Conservation (phyloP, 2,329 filamentous ascomycete genomes). For the Ophiocordyceps unilateralis region DNA sequence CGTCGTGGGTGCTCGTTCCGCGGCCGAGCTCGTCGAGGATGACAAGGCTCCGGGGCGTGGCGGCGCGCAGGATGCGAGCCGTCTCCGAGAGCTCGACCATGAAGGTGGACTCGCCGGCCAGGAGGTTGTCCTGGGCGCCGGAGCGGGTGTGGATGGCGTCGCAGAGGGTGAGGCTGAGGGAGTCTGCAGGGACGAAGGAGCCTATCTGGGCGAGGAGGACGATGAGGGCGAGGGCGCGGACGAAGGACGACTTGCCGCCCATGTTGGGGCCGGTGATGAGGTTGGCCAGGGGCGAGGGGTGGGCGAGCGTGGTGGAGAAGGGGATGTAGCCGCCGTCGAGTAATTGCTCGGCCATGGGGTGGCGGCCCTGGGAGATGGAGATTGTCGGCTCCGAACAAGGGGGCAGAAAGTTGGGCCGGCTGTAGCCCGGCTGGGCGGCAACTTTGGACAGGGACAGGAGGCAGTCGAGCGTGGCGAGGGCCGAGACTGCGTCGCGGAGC, state of each 20-base stretch:
- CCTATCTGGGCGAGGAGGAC: constrained; percentile 90
- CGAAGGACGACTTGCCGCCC: constrained; percentile 97
- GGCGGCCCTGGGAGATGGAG: constrained; percentile 47
- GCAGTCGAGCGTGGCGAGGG: constrained; percentile 77
- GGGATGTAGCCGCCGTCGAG: constrained; percentile 79
- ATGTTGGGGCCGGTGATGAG: constrained; percentile 96
- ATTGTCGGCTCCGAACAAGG: constrained; percentile 50
- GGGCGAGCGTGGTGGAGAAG: constrained; percentile 62
- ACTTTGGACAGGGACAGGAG: constrained; percentile 73
- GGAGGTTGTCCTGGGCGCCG: constrained; percentile 91
- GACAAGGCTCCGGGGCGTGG: constrained; percentile 68
- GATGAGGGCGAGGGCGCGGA: constrained; percentile 80
- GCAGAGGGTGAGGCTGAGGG: constrained; percentile 59
- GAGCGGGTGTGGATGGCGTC: constrained; percentile 93
- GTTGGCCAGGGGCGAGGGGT: constrained; percentile 50
- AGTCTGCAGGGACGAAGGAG: constrained; percentile 73
- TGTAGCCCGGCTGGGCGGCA: constrained; percentile 74
- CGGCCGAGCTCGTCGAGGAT: constrained; percentile 90
- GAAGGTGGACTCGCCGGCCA: constrained; percentile 87
- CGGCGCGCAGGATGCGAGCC: constrained; percentile 74
- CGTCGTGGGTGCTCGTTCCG: constrained; percentile 88
- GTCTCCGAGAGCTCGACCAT: constrained; percentile 97
- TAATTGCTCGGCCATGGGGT: constrained; percentile 90
- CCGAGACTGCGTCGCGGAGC: constrained; percentile 74
- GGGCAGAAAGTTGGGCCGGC: constrained; percentile 51